Percentiles rank a stretch among this genome's conserved stretches.
These are phyloP conservation scores for Ceriops decandra DNA, from an alignment of 345 rosid species.

Conservation along the genomic window DNA sequence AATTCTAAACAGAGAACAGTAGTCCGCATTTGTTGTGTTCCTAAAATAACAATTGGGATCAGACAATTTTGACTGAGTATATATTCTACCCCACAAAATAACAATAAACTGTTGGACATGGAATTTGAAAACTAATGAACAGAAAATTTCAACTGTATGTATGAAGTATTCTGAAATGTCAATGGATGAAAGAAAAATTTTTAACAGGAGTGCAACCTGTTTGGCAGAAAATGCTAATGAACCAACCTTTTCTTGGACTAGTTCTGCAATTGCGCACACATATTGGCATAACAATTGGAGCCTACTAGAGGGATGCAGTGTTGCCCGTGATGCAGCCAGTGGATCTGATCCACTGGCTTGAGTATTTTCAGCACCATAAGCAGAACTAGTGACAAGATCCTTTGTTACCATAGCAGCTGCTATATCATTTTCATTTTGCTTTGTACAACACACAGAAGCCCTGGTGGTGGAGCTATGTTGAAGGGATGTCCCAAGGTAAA, in stretches of 20 bases:
- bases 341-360: conserved; percentile 30
- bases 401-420: conserved; percentile 33
- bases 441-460: conserved; percentile 30
- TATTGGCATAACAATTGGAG: conserved; percentile 54
- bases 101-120: neutral
- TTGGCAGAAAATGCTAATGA: neutral
- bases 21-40: neutral
- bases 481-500: conserved; percentile 48
- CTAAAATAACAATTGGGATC: neutral
- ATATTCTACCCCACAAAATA: neutral
- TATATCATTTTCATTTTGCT: conserved; percentile 33
- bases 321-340: conserved; percentile 26
- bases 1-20: no score
- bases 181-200: conserved; percentile 3
- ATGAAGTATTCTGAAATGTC: neutral
- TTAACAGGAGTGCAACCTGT: neutral
- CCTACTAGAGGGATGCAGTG: conserved; percentile 55
- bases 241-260: conserved; percentile 62
- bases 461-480: conserved; percentile 41
- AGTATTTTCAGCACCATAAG: conserved; percentile 20
- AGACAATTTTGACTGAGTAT: neutral
- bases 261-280: conserved; percentile 45
- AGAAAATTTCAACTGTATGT: neutral
- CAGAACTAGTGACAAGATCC: conserved; percentile 22
- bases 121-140: neutral